Evolutionary conservation across 345 rosid genomes (phyloP), one percentile per base, ranked within the genome.

Genomic region (Gossypium herbaceum): DNA sequence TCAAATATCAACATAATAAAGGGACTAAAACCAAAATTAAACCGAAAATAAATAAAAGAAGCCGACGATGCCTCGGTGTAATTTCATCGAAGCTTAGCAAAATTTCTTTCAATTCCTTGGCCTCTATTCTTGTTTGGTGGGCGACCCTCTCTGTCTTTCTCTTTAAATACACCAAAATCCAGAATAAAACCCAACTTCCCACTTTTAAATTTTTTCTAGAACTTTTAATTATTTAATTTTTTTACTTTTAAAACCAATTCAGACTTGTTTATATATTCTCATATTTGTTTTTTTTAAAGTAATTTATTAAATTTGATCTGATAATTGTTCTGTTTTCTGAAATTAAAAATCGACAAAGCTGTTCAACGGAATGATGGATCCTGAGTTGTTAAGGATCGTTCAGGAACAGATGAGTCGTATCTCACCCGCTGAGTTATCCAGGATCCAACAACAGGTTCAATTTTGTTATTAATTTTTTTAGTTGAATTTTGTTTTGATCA

Each of bases 361-460:
- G 45, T 62, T 62, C 20, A 34, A 62, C 67, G 67, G 22, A 64
- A 81, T 84, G 91, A 91, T 96, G 97, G 98, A 96, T 92, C 98
- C 99, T 47, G 98, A 92, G 74, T 72, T 96, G 88, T 83, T 93
- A 47, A 88, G 82, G 44, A 78, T 93, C 25, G 98, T 97, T 67
- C 98, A 96, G 83, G 99, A 96, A 54, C 99, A 96, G 86, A 88
- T 96, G 88, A 90, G 92, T 76, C 97, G 97, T 73, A 91, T 95
- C 97, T 84, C 98, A 0, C 91, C 99, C 43, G 64, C 81, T 75
- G 98, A 95, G 59, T 76, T 91, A 25, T 88, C 98, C 51, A 84
- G 80, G 86, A 87, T 88, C 80, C 92, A 87, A 52, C 87, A 86
- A 47, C 92, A 88, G 92, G 96, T 86, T 61, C 43, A 22, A 74